Percentiles rank a stretch among this genome's conserved stretches.
Evolutionary conservation across 768 basidiomycete species (phyloP).

Genomic region (Collybiopsis luxurians): DNA sequence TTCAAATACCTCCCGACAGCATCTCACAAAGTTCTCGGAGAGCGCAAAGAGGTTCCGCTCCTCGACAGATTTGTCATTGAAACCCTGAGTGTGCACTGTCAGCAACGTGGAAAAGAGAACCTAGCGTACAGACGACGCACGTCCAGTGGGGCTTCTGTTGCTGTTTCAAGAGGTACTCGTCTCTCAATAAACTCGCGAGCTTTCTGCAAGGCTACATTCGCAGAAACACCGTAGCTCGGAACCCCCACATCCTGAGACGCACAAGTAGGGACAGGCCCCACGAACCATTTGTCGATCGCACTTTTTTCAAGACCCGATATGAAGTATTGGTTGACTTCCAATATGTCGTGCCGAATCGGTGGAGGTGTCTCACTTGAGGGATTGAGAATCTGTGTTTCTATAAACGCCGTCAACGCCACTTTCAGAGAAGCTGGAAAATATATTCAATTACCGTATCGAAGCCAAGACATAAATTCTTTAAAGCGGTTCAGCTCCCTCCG

Average conservation of each 20-base stretch:
- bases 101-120: not conserved
- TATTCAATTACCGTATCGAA: constrained; percentile 60
- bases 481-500: constrained; percentile 70
- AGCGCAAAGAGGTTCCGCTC: constrained; percentile 70
- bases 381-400: constrained; percentile 52
- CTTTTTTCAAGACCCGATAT: constrained; percentile 66
- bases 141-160: not conserved
- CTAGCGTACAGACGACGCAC: not conserved
- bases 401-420: constrained; percentile 7
- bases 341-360: constrained; percentile 62
- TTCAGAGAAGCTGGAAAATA: not conserved
- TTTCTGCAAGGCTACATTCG: constrained; percentile 42
- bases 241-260: constrained; percentile 47
- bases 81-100: constrained; percentile 32
- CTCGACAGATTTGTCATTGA: constrained; percentile 47
- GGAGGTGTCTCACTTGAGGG: constrained; percentile 48
- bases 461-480: constrained; percentile 76
- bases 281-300: constrained; percentile 78
- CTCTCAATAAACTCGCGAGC: constrained; percentile 44
- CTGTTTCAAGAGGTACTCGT: constrained; percentile 28
- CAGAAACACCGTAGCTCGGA: constrained; percentile 28
- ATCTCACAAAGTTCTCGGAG: constrained; percentile 55
- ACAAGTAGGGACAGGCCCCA: constrained; percentile 57
- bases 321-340: constrained; percentile 81
- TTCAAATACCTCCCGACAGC: constrained; percentile 61